Conservation (phyloP, 2,329 filamentous ascomycete genomes). For the Scleromitrula shiraiana region DNA sequence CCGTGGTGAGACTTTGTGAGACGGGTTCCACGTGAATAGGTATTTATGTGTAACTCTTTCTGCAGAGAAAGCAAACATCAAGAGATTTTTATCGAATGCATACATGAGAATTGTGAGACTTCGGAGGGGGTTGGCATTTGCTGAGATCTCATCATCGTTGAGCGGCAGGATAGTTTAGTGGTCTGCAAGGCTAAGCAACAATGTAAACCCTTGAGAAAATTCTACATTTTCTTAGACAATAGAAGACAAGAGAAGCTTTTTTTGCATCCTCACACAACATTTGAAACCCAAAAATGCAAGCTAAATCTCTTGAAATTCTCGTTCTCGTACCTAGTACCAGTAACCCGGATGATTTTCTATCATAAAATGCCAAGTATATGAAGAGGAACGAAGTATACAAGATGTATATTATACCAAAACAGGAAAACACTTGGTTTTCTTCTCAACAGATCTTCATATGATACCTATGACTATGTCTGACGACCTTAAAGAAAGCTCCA, state of each 20-base stretch:
- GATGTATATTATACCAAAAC: background rate
- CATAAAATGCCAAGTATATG: constrained; percentile 1
- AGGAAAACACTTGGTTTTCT: background rate
- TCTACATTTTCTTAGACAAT: no score
- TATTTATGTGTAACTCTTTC: background rate
- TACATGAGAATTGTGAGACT: background rate
- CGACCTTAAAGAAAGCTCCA: background rate
- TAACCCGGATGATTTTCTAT: constrained; percentile 2
- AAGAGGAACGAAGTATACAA: background rate
- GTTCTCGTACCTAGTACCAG: constrained; percentile 9
- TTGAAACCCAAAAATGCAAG: constrained; percentile 1
- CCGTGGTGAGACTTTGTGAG: background rate
- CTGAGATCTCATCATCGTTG: no score
- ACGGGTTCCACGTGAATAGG: background rate
- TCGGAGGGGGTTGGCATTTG: background rate
- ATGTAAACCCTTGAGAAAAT: no score
- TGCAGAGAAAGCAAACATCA: background rate
- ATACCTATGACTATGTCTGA: background rate
- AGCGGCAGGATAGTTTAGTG: no score
- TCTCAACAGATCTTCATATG: background rate
- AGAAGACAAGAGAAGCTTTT: background rate
- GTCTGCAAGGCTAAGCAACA: no score
- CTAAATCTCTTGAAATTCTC: constrained; percentile 5
- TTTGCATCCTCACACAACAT: background rate
- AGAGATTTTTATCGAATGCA: background rate